A percentile compares a stretch with the other conserved stretches of the same genome.
Conservation (phyloP, 805 yeast species). For the Candida chauliodis region DNA sequence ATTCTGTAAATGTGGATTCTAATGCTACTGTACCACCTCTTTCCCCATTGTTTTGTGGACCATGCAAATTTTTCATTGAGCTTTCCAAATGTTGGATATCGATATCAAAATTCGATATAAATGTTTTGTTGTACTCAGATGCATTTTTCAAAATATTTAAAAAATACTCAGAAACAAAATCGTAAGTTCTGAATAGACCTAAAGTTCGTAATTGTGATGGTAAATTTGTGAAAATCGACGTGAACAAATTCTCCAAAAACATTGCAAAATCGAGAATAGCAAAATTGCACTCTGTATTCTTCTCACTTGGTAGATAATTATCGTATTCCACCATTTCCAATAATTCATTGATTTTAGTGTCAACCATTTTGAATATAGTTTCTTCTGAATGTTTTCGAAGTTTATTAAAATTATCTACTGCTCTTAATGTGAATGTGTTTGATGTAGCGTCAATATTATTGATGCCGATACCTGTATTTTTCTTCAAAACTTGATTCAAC, state of each 20-base stretch:
- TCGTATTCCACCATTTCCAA: slow-evolving; percentile 77
- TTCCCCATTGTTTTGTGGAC: slow-evolving; percentile 17
- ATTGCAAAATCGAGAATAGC: slow-evolving; percentile 81
- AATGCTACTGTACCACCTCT: slow-evolving; percentile 47
- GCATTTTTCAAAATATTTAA: slow-evolving; percentile 56
- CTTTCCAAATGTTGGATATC: slow-evolving; percentile 73
- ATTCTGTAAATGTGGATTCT: slow-evolving; percentile 70
- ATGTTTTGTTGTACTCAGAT: slow-evolving; percentile 53
- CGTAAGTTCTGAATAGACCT: slow-evolving; percentile 83
- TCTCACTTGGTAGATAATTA: slow-evolving; percentile 64
- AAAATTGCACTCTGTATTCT: slow-evolving; percentile 61
- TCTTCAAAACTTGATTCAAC: slow-evolving; percentile 33
- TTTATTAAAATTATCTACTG: slow-evolving; percentile 52
- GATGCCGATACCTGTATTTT: slow-evolving; percentile 36
- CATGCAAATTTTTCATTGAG: slow-evolving; percentile 40
- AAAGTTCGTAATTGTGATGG: slow-evolving; percentile 76
- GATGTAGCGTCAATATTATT: slow-evolving; percentile 35
- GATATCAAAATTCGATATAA: slow-evolving; percentile 68
- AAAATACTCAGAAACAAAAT: slow-evolving; percentile 72
- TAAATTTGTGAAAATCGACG: slow-evolving; percentile 75
- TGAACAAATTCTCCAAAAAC: slow-evolving; percentile 79
- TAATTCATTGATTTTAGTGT: slow-evolving; percentile 72
- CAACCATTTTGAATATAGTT: slow-evolving; percentile 78
- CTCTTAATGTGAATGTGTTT: slow-evolving; percentile 38
- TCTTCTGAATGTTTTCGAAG: slow-evolving; percentile 74